phyloP scores from a whole-genome alignment of 768 basidiomycete genomes.

The Amylocystis lapponica region DNA sequence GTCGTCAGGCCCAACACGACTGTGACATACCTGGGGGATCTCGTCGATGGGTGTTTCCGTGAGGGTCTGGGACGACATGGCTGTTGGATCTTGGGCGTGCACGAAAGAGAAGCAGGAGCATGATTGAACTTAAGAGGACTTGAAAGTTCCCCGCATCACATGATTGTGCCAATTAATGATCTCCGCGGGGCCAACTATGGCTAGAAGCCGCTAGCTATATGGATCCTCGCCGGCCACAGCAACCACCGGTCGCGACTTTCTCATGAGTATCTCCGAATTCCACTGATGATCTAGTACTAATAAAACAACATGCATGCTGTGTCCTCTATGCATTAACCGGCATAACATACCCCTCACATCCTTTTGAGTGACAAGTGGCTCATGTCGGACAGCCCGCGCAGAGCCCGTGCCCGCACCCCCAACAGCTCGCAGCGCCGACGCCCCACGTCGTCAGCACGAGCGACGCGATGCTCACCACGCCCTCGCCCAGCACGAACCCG shows the following conservation, averaged over 20 bases:
- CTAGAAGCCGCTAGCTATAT: no score
- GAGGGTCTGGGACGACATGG: slow-evolving; percentile 9
- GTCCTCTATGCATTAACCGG: no score
- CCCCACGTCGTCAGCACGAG: slow-evolving; percentile 71
- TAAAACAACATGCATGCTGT: no score
- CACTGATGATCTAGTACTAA: no score
- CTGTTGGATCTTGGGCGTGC: no score
- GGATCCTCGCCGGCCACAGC: no score
- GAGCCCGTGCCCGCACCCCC: slow-evolving; percentile 75
- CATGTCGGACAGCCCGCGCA: slow-evolving; percentile 59
- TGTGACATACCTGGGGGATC: slow-evolving; percentile 16
- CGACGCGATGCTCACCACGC: slow-evolving; percentile 78
- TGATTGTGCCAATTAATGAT: no score
- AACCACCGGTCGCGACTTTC: no score
- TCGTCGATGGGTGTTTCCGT: slow-evolving; percentile 19
- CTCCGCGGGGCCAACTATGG: no score
- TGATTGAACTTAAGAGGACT: neutral
- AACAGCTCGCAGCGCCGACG: slow-evolving; percentile 73
- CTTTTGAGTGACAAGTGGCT: neutral
- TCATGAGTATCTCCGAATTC: no score
- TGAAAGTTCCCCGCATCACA: neutral
- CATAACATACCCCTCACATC: no score
- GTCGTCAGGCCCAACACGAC: neutral
- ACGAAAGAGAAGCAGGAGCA: no score
- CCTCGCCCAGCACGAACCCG: slow-evolving; percentile 95